Conservation (phyloP, 2,329 filamentous ascomycete species). For the Calonectria hawksworthii region DNA sequence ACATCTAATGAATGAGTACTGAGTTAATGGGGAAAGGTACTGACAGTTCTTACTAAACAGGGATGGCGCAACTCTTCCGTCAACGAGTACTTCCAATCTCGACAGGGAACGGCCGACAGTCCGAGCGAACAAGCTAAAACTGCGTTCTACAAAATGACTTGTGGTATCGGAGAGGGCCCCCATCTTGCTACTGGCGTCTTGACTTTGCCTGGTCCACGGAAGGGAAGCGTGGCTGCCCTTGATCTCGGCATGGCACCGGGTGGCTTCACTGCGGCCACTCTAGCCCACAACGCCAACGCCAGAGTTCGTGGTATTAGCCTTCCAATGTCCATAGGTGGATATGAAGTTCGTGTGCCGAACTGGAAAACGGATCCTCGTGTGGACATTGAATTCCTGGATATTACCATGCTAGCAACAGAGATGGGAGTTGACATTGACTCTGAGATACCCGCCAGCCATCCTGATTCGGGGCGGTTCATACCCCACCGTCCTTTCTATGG, state of each 20-base stretch:
- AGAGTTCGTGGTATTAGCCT: background rate
- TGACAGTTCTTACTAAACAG: background rate
- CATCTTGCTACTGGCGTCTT: background rate
- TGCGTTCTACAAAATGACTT: background rate
- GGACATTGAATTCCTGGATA: conserved; percentile 2
- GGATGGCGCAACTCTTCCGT: background rate
- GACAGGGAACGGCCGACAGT: background rate
- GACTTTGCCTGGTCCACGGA: background rate
- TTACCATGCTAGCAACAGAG: conserved; percentile 9
- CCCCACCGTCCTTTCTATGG: background rate
- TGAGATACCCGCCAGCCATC: background rate
- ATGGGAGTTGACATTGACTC: conserved; percentile 3
- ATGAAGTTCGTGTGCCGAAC: background rate
- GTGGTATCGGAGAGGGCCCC: background rate
- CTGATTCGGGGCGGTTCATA: background rate
- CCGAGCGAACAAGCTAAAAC: background rate
- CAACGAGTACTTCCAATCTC: background rate
- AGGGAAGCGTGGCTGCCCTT: background rate
- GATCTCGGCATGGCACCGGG: conserved; percentile 4
- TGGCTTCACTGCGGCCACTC: conserved; percentile 1
- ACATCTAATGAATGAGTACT: background rate
- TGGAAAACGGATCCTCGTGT: background rate
- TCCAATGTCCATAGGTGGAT: background rate
- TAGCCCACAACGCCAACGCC: background rate
- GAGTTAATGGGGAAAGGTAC: background rate